phyloP scores from a whole-genome alignment of 2,329 filamentous ascomycete genomes.

The Calycina herbarum region DNA sequence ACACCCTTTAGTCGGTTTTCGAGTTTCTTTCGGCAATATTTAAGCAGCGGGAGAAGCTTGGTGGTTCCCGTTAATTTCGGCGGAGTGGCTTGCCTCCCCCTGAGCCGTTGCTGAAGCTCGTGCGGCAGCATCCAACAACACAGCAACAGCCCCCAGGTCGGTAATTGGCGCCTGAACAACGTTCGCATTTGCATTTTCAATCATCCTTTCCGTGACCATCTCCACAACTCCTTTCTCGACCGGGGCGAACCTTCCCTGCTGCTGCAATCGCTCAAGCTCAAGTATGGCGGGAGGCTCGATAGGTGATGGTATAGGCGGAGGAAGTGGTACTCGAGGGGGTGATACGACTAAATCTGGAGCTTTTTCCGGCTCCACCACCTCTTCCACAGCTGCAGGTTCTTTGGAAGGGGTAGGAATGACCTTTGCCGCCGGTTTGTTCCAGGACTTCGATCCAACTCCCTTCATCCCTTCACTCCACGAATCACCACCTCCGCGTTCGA shows the following conservation, averaged over 20 bases:
- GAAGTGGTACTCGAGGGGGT: neutral
- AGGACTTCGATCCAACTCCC: conserved; percentile 30
- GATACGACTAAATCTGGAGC: neutral
- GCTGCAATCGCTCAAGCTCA: neutral
- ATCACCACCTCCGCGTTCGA: conserved; percentile 21
- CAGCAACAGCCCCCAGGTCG: conserved; percentile 1
- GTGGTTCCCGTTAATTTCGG: neutral
- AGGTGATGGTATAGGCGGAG: conserved; percentile 8
- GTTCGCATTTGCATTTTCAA: conserved; percentile 22
- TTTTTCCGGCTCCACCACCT: neutral
- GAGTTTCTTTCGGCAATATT: neutral
- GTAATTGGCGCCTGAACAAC: neutral
- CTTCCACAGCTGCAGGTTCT: neutral
- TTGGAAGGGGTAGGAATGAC: neutral
- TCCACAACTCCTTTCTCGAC: conserved; percentile 18
- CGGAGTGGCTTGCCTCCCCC: neutral
- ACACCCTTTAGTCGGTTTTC: too few species aligned
- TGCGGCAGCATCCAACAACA: neutral
- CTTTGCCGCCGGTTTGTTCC: conserved; percentile 25
- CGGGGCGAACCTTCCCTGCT: neutral
- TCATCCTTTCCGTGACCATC: conserved; percentile 24
- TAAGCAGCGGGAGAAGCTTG: neutral
- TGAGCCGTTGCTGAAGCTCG: neutral
- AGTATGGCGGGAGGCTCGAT: neutral
- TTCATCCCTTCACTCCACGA: conserved; percentile 21